Percentiles rank a stretch among this genome's conserved stretches.
Conservation (phyloP, 208 protist species). For the Tetramitus jugosus region DNA sequence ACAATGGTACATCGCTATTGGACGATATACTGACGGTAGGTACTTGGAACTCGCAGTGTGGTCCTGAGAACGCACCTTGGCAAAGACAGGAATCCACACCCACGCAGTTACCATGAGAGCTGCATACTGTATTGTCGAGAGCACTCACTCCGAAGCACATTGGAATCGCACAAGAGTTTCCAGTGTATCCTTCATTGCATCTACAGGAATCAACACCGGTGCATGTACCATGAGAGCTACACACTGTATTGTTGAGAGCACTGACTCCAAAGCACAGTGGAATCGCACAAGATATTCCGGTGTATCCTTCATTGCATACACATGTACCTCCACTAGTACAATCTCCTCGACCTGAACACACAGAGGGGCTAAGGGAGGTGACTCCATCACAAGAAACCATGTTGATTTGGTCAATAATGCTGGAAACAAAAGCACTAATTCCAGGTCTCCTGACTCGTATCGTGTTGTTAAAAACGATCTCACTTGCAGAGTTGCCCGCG, state of each 20-base stretch:
- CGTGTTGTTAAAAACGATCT: too few relatives aligned
- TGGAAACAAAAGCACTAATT: too few relatives aligned
- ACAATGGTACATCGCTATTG: too few relatives aligned
- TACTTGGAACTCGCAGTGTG: neutral
- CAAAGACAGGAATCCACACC: neutral
- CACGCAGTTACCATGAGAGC: neutral
- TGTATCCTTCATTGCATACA: neutral
- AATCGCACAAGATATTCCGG: neutral
- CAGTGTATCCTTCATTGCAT: constrained; percentile 2
- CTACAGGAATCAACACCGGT: neutral
- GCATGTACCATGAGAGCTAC: neutral
- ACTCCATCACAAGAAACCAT: neutral
- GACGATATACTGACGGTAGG: too few relatives aligned
- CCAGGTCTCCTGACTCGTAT: too few relatives aligned
- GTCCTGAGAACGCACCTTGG: neutral
- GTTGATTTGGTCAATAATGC: too few relatives aligned
- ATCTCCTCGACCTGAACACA: neutral
- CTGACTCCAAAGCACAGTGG: neutral
- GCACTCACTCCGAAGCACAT: neutral
- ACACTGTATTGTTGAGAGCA: neutral
- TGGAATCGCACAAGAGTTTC: neutral
- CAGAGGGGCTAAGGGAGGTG: neutral
- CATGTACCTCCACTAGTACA: neutral
- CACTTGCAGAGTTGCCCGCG: too few relatives aligned
- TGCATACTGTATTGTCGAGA: neutral